phyloP scores from a whole-genome alignment of 1,284 basidiomycete genomes.

The Puccinia coronata region DNA sequence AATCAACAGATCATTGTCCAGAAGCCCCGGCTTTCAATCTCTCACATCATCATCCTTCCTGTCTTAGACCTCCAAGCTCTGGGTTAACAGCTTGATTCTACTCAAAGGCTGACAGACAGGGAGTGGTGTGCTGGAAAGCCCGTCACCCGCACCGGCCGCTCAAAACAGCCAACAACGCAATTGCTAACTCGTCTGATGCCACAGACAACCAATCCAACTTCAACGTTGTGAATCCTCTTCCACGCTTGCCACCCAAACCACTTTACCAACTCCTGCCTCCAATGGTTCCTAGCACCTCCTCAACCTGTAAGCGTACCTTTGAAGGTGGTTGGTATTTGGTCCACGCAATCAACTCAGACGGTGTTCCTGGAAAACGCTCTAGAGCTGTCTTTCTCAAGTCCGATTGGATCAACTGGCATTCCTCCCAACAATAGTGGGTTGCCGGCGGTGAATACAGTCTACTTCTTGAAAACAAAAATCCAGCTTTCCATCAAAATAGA shows the following conservation, averaged over 20 bases:
- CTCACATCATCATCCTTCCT: no score
- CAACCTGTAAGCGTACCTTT: neutral
- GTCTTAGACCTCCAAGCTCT: no score
- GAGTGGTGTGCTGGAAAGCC: slow-evolving; percentile 23
- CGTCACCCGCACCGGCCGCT: neutral
- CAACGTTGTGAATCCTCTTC: neutral
- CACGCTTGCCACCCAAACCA: neutral
- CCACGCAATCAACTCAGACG: slow-evolving; percentile 41
- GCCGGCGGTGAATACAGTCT: neutral
- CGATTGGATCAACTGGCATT: slow-evolving; percentile 18
- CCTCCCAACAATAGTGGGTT: neutral
- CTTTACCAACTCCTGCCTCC: neutral
- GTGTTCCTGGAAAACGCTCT: slow-evolving; percentile 30
- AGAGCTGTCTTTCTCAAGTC: slow-evolving; percentile 31
- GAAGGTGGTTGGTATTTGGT: slow-evolving; percentile 48
- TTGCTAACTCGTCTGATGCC: no score
- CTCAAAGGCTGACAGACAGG: no score
- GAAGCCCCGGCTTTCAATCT: no score
- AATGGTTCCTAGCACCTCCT: slow-evolving; percentile 12
- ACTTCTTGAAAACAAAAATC: no score
- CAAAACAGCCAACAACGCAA: neutral
- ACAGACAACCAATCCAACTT: slow-evolving; percentile 1
- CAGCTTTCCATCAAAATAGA: no score
- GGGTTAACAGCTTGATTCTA: no score
- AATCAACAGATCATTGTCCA: no score